Conservation (phyloP, 441 rosid genomes). For the Breynia disticha region DNA sequence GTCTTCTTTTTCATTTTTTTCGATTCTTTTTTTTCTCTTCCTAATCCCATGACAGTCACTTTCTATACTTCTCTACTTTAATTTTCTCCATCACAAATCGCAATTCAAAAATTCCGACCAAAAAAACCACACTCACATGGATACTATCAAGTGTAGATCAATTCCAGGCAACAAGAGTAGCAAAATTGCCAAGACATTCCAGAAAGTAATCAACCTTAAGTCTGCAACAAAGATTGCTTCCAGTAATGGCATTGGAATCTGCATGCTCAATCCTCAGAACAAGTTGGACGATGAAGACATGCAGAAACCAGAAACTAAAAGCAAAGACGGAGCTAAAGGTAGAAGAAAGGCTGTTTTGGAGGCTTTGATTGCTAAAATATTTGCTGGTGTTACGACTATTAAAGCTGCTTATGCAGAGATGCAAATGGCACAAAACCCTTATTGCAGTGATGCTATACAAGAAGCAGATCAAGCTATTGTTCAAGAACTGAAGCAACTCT, state of each 20-base stretch:
- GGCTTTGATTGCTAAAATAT: conserved; percentile 61
- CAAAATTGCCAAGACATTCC: conserved; percentile 59
- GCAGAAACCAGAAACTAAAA: conserved; percentile 6
- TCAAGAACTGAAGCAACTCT: conserved; percentile 51
- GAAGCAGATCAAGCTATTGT: conserved; percentile 59
- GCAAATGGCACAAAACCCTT: conserved; percentile 78
- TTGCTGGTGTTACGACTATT: conserved; percentile 62
- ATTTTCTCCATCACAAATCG: conserved; percentile 8
- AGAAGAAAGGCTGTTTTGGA: conserved; percentile 46
- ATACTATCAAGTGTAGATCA: conserved; percentile 46
- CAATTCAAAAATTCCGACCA: neutral
- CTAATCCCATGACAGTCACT: conserved; percentile 9
- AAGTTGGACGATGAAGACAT: conserved; percentile 28
- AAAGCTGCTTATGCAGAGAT: conserved; percentile 82
- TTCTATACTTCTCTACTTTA: conserved; percentile 6
- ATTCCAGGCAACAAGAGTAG: conserved; percentile 41
- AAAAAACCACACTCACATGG: conserved; percentile 26
- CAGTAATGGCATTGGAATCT: conserved; percentile 62
- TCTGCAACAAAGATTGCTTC: conserved; percentile 46
- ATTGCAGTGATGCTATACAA: conserved; percentile 57
- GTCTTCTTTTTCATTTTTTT: conserved; percentile 7
- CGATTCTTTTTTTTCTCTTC: neutral
- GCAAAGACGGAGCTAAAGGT: conserved; percentile 16
- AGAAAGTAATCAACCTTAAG: conserved; percentile 52
- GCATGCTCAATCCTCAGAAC: conserved; percentile 45